Base-by-base conservation (phyloP, 108 stramenopile genomes). In the Chaetoceros tenuissimus region DNA sequence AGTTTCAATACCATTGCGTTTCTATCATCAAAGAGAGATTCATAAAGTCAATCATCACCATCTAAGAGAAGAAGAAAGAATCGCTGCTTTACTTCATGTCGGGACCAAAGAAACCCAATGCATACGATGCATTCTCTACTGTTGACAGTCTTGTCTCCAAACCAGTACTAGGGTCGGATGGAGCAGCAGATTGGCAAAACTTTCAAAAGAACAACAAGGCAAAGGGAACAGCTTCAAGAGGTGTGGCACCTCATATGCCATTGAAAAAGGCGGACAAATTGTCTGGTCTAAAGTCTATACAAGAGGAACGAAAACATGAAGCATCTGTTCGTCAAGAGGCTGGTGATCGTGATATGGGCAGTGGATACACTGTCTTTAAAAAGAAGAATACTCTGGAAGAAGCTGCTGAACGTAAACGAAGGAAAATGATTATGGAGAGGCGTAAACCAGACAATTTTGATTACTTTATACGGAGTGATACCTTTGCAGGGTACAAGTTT, bases 91-190 rank as follows among this genome's bases (percentile, higher is more conserved):
- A n/a, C n/a, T n/a, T n/a, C n/a, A n/a, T n/a, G n/a, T n/a, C n/a
- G n/a, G n/a, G n/a, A n/a, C n/a, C n/a, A n/a, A 40, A 40, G 13
- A 40, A 40, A 40, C 5, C 49, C 5, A 10, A 5, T 5, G 23
- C 78, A 18, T 80, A 69, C 64, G 80, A 84, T 30, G 87, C 73
- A n/a, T 88, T 89, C 68, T 59, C 74, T 16, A 60, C 72, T 48
- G 87, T 92, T 13, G 91, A 92, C 55, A 78, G 81, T 3, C 57
- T 77, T 28, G 87, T 89, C 1, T 62, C 83, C 44, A 92, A 89
- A 53, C 79, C 87, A 3, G 76, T 92, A 26, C 49, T 87, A 5
- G 91, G 91, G 8, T 79, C 79, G 17, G 87, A 92, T 55, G 87
- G 83, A 0, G 91, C 91, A 10, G 81, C 81, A 23, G 60, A 76